Percentiles rank a stretch among this genome's conserved stretches.
Conservation (phyloP, 148 eudicot genomes). For the Euryodendron excelsum region DNA sequence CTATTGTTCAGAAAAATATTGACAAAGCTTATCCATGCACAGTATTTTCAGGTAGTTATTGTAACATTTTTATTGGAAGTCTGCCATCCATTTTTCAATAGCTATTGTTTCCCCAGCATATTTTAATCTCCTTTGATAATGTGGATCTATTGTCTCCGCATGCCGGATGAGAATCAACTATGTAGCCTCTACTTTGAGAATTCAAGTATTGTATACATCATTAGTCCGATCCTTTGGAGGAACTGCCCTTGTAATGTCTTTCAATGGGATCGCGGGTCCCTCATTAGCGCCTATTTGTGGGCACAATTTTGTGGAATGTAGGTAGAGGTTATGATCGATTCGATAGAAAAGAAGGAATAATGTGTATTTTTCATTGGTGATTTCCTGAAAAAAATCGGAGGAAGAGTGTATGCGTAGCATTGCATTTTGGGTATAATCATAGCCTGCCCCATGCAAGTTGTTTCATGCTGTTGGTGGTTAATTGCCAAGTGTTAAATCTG, state of each 20-base stretch:
- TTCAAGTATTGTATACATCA: too few species aligned
- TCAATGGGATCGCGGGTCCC: too few species aligned
- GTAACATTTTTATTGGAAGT: background rate
- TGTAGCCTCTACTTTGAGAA: too few species aligned
- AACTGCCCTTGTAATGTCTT: too few species aligned
- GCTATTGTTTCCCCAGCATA: background rate
- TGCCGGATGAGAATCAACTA: too few species aligned
- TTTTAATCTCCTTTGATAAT: constrained; percentile 1
- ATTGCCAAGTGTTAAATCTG: background rate
- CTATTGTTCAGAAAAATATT: constrained; percentile 82
- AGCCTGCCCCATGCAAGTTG: background rate
- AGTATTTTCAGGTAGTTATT: constrained; percentile 83
- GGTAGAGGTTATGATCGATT: too few species aligned
- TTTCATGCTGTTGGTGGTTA: background rate
- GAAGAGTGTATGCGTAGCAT: background rate
- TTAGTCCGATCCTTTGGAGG: too few species aligned
- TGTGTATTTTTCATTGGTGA: too few species aligned
- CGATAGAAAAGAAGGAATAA: too few species aligned
- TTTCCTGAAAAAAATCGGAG: too few species aligned
- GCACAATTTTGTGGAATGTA: too few species aligned
- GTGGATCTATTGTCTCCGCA: background rate
- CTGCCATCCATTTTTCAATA: background rate
- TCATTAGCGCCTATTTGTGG: too few species aligned
- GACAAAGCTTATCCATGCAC: constrained; percentile 84
- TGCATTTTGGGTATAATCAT: background rate